Conservation (phyloP, 805 yeast genomes). For the Teunomyces atbi region DNA sequence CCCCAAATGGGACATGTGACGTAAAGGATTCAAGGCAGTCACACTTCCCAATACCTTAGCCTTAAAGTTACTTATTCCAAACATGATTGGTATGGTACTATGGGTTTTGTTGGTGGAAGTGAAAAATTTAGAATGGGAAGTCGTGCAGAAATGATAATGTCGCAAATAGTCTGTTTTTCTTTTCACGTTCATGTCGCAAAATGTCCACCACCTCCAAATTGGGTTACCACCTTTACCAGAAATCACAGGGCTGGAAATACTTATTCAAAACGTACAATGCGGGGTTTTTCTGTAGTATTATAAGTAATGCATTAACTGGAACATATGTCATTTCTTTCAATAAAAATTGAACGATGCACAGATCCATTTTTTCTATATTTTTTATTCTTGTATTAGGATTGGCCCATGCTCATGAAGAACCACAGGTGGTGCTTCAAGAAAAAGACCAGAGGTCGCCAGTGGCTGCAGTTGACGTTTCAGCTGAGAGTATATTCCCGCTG, state of each 20-base stretch:
- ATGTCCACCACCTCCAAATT: constrained; percentile 1
- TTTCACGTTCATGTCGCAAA: constrained; percentile 4
- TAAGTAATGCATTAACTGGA: not conserved
- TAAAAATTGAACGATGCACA: not conserved
- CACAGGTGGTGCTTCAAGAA: not conserved
- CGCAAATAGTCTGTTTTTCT: not conserved
- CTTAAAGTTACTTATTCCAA: constrained; percentile 3
- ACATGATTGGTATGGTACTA: not conserved
- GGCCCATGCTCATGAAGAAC: not conserved
- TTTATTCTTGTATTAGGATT: not conserved
- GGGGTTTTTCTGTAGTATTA: not conserved
- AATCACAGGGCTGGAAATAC: not conserved
- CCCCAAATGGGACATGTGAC: constrained; percentile 33
- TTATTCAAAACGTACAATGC: not conserved
- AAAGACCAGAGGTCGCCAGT: not conserved
- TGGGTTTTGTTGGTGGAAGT: not conserved
- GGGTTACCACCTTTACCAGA: not conserved
- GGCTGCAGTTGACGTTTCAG: not conserved
- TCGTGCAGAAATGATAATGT: not conserved
- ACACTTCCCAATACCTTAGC: constrained; percentile 2
- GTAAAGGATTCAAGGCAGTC: constrained; percentile 1
- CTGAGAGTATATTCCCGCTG: not conserved
- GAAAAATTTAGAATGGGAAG: not conserved
- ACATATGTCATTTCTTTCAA: no score
- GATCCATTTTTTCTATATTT: not conserved